Conservation (phyloP, 2,329 filamentous ascomycete genomes). For the Fusarium chuoi region DNA sequence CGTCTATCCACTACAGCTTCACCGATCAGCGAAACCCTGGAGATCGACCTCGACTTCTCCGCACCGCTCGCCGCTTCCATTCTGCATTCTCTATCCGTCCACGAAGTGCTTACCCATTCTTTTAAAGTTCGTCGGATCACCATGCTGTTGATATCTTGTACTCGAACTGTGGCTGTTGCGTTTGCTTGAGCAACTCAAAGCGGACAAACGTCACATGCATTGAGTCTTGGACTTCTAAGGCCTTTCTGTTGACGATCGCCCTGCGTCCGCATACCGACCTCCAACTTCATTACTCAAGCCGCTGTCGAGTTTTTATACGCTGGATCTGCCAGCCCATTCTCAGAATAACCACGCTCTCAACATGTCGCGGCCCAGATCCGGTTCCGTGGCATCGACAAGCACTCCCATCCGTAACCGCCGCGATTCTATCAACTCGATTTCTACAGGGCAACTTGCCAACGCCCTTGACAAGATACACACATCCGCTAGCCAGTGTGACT, state of each 20-base stretch:
- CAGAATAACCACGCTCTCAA: constrained; percentile 5
- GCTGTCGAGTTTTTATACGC: neutral
- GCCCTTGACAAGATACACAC: constrained; percentile 89
- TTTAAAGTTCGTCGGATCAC: constrained; percentile 21
- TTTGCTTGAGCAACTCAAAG: constrained; percentile 24
- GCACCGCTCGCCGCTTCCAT: constrained; percentile 16
- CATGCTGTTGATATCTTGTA: constrained; percentile 34
- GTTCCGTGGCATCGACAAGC: constrained; percentile 43
- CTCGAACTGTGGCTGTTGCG: constrained; percentile 24
- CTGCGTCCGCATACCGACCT: neutral
- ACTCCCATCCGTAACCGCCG: constrained; percentile 51
- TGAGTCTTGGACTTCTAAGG: constrained; percentile 3
- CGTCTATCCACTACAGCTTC: constrained; percentile 24
- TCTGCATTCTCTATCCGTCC: constrained; percentile 12
- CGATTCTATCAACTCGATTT: constrained; percentile 54
- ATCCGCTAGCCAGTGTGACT: constrained; percentile 84
- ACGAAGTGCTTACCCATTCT: constrained; percentile 21
- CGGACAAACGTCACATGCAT: constrained; percentile 25
- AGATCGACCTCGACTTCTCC: constrained; percentile 34
- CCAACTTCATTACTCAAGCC: neutral
- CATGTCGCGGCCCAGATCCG: constrained; percentile 46
- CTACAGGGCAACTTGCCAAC: constrained; percentile 78
- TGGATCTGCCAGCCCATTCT: neutral
- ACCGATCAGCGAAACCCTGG: constrained; percentile 42
- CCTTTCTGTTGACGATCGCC: constrained; percentile 1